Conservation (phyloP, 805 yeast genomes). For the Wickerhamomyces tratensis region DNA sequence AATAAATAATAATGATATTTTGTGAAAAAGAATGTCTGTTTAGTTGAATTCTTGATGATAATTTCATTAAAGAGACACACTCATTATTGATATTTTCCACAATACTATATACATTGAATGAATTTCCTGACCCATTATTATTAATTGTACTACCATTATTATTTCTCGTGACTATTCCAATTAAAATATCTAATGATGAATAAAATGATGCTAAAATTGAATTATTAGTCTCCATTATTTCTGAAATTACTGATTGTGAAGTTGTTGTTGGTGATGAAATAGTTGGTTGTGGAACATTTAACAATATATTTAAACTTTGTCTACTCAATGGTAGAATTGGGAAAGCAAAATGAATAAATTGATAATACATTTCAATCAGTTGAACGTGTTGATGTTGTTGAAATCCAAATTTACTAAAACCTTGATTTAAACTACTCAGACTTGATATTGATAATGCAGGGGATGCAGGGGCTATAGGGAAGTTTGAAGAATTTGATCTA, state of each 20-base stretch:
- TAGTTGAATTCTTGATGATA: constrained; percentile 21
- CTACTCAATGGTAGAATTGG: constrained; percentile 28
- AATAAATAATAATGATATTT: constrained; percentile 24
- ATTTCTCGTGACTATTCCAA: constrained; percentile 2
- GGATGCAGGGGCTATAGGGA: constrained; percentile 7
- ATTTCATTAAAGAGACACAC: constrained; percentile 20
- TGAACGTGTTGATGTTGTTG: constrained; percentile 11
- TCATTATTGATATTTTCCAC: constrained; percentile 1
- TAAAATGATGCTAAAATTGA: constrained; percentile 22
- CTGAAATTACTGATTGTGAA: constrained; percentile 14
- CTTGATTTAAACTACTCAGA: constrained; percentile 10
- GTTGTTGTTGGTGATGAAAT: too few species aligned
- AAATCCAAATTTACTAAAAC: constrained; percentile 4
- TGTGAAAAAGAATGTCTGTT: constrained; percentile 18
- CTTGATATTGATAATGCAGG: constrained; percentile 15
- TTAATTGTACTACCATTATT: not conserved
- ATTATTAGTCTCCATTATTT: constrained; percentile 21
- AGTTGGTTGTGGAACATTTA: constrained; percentile 8
- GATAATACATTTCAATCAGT: constrained; percentile 36
- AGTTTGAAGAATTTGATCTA: constrained; percentile 11
- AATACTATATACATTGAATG: not conserved
- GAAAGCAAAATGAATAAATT: constrained; percentile 31
- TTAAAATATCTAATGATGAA: constrained; percentile 20
- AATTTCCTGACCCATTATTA: too few species aligned
- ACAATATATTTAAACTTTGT: constrained; percentile 15